phyloP scores from a whole-genome alignment of 768 basidiomycete species.

The Leccinellum rugosiceps region DNA sequence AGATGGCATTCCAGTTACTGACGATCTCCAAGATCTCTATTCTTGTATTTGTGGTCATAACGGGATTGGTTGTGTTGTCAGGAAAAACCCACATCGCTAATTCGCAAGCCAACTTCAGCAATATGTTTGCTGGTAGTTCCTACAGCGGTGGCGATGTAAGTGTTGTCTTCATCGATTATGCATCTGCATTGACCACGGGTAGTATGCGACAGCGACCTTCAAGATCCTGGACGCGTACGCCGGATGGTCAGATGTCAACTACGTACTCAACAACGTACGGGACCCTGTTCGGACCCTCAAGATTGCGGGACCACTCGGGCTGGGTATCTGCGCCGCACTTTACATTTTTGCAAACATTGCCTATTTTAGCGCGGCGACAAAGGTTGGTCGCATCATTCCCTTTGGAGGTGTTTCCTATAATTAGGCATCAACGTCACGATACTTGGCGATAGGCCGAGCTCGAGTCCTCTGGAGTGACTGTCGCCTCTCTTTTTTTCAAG shows the following conservation, averaged over 20 bases:
- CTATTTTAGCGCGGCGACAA: constrained; percentile 44
- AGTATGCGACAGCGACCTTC: constrained; percentile 62
- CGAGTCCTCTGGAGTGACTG: constrained; percentile 45
- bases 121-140: constrained; percentile 56
- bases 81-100: constrained; percentile 55
- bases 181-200: not conserved
- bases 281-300: constrained; percentile 59
- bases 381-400: constrained; percentile 7
- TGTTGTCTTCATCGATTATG: not conserved
- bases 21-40: constrained; percentile 54
- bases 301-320: constrained; percentile 57
- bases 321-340: constrained; percentile 49
- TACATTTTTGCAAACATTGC: constrained; percentile 58
- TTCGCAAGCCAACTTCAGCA: constrained; percentile 54
- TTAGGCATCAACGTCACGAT: not conserved
- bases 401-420: not conserved
- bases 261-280: constrained; percentile 44
- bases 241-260: constrained; percentile 58
- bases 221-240: constrained; percentile 49
- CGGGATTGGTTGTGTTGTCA: constrained; percentile 59
- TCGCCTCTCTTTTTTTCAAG: constrained; percentile 57
- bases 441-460: constrained; percentile 39
- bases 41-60: constrained; percentile 52
- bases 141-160: constrained; percentile 47
- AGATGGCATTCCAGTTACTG: constrained; percentile 29